Evolutionary conservation across 768 basidiomycete species (phyloP), one percentile per base, ranked within the genome.

Genomic region (Clavaria fumosa): DNA sequence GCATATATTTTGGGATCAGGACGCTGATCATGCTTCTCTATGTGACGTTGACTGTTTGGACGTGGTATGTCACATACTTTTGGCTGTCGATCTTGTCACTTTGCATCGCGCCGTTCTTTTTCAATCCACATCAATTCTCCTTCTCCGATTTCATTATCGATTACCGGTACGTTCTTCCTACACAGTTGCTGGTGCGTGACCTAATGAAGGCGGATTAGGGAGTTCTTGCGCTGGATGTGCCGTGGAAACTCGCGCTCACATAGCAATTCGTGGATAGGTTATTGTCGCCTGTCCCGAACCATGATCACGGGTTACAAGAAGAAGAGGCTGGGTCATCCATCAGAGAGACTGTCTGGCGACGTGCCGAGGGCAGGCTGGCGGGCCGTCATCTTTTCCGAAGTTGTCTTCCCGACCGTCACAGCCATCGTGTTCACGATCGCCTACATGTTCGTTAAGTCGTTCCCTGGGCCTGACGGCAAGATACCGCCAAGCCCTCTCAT

Each of bases 301-400:
- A 82, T 88, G 74, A 93, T 99, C 53, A 99, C 95, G 12, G 95
- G 95, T n/a, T 99, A 90, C 75, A 97, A 97, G 72, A 86, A 84
- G 66, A 96, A 97, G 70, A 75, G 76, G 47, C 75, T 99, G 4
- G 95, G 95, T 15, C 82, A 89, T 52, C 95, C 95, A 2, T 96
- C 91, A 0, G 93, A 97, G 59, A 97, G 95, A 59, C 69, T 97
- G 19, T 91, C 91, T 4, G 82, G 82, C 37, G 95, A 97, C 53
- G 80, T 89, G 23, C 93, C 95, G 14, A 77, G 93, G 32, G 95
- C 91, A 7, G 72, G 75, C 26, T 93, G 88, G 89, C 77, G 83
- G 34, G 79, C 88, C 7, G 86, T 93, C 42, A 58, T 93, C 40
- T 70, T 86, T 47, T 81, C 85, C 2, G 86, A 93, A 55, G 73